phyloP scores from a whole-genome alignment of 352 stramenopile species.

The Phytophthora multivora region DNA sequence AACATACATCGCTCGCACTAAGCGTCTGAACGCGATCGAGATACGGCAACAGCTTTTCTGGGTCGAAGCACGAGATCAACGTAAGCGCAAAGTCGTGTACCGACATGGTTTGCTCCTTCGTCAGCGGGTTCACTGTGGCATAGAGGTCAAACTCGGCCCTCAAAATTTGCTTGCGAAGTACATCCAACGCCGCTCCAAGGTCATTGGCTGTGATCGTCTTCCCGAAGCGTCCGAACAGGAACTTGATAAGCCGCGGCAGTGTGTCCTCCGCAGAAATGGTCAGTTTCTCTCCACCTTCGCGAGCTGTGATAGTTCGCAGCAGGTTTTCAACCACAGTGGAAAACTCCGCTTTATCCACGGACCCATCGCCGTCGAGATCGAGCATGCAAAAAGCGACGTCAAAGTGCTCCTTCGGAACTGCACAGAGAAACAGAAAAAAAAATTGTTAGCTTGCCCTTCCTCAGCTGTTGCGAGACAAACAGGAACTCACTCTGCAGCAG shows the following conservation, averaged over 20 bases:
- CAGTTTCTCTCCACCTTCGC: conserved; percentile 23
- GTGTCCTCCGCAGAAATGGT: conserved; percentile 48
- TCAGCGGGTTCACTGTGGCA: conserved; percentile 49
- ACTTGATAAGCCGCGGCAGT: conserved; percentile 63
- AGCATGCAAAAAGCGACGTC: conserved; percentile 85
- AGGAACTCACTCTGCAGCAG: conserved; percentile 65
- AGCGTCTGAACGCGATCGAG: conserved; percentile 66
- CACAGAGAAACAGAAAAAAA: neutral
- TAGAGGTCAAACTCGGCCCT: conserved; percentile 78
- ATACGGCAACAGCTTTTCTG: conserved; percentile 61
- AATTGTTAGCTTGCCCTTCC: neutral
- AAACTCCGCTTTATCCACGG: conserved; percentile 78
- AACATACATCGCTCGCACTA: conserved; percentile 58
- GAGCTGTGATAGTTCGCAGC: conserved; percentile 43
- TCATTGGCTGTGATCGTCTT: conserved; percentile 66
- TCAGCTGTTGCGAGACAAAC: neutral
- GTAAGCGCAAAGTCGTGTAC: conserved; percentile 83
- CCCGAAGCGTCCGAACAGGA: conserved; percentile 64
- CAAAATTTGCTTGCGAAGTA: conserved; percentile 63
- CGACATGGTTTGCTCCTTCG: conserved; percentile 53
- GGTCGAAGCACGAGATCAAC: conserved; percentile 74
- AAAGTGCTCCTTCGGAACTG: conserved; percentile 80
- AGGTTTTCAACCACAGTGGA: conserved; percentile 75
- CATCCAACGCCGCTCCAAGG: conserved; percentile 52
- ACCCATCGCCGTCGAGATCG: conserved; percentile 73